Percentiles rank a stretch among this genome's conserved stretches.
Conservation (phyloP, 208 protist genomes). For the Trypanosoma boissoni region DNA sequence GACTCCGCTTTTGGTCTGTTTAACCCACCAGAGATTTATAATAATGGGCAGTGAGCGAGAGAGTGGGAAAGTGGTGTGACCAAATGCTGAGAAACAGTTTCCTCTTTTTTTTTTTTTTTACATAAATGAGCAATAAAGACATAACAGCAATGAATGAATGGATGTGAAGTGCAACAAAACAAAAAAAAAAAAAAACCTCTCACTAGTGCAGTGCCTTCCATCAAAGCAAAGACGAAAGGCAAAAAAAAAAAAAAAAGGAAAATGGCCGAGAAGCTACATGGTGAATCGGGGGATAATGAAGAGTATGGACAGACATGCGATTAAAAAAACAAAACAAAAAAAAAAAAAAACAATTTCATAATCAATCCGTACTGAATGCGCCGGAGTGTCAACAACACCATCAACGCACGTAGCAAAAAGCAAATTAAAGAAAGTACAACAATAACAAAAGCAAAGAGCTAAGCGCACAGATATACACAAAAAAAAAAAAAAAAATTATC, state of each 20-base stretch:
- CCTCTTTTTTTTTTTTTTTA: no score
- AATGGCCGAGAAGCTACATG: background rate
- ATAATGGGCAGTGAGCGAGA: no score
- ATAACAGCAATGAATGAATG: background rate
- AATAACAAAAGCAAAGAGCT: background rate
- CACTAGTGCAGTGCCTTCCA: no score
- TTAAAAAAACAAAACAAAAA: conserved; percentile 17
- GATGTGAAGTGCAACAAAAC: conserved; percentile 17
- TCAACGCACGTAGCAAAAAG: no score
- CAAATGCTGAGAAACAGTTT: no score
- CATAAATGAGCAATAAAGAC: no score
- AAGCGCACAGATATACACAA: background rate
- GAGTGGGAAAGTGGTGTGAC: no score
- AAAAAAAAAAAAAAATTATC: conserved; percentile 11
- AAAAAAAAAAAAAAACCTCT: conserved; percentile 14
- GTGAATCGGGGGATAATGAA: background rate
- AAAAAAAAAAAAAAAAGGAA: conserved; percentile 18
- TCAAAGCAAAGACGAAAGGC: background rate
- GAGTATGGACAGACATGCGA: no score
- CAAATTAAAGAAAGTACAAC: background rate
- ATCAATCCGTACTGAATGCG: background rate
- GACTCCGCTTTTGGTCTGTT: no score
- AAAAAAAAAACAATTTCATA: conserved; percentile 6
- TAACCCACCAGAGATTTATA: no score
- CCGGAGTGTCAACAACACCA: no score